Evolutionary conservation across 129 eudicot species (phyloP).

Genomic region (Glebionis coronaria): DNA sequence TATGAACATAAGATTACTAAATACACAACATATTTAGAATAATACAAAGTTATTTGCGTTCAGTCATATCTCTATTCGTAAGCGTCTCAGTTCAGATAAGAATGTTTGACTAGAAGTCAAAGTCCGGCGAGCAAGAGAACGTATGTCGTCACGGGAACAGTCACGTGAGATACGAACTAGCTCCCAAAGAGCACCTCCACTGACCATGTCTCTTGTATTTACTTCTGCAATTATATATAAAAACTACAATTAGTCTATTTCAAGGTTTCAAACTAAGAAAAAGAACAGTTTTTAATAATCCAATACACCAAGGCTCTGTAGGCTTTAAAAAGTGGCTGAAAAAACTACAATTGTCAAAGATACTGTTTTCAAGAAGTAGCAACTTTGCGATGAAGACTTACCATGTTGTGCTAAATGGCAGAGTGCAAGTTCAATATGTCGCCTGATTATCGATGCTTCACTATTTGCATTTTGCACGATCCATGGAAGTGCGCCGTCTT

Average conservation of each 20-base stretch:
- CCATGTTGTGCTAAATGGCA: constrained; percentile 91
- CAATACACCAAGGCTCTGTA: background rate
- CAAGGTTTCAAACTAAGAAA: background rate
- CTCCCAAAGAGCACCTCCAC: constrained; percentile 91
- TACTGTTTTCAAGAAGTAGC: too few relatives aligned
- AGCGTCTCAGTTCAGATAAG: constrained; percentile 58
- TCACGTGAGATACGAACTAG: constrained; percentile 84
- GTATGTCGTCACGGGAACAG: constrained; percentile 84
- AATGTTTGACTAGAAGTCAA: constrained; percentile 74
- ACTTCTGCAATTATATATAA: constrained; percentile 41
- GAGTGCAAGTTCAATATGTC: constrained; percentile 82
- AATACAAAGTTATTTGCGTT: constrained; percentile 1
- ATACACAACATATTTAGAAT: background rate
- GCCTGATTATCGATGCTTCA: constrained; percentile 69
- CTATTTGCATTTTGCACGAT: constrained; percentile 86
- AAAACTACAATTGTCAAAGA: background rate
- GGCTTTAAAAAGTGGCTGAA: background rate
- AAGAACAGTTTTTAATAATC: background rate
- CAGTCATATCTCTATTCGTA: constrained; percentile 54
- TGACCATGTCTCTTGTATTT: constrained; percentile 72
- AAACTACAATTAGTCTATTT: background rate
- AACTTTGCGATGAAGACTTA: constrained; percentile 23
- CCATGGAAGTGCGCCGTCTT: constrained; percentile 88
- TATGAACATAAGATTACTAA: constrained; percentile 3
- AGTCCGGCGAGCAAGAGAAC: constrained; percentile 71